Evolutionary conservation across 176 grass and related monocot genomes (phyloP).

Genomic region (Aegilops sharonensis): DNA sequence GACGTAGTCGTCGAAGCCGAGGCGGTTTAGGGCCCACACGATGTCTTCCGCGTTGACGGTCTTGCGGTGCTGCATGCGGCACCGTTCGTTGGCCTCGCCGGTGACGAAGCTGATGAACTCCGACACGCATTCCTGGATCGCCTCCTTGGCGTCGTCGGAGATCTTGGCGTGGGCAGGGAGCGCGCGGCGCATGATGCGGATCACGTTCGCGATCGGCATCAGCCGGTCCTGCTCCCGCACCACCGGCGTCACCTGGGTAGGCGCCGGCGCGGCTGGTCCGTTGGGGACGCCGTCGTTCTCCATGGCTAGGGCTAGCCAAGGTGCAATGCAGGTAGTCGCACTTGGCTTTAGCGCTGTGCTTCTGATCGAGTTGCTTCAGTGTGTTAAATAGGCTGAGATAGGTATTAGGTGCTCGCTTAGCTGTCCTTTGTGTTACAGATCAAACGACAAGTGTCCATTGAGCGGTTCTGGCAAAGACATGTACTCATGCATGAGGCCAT

Average conservation of each 20-base stretch:
- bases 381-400: slow-evolving; percentile 9
- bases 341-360: background rate
- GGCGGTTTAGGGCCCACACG: slow-evolving; percentile 62
- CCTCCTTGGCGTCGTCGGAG: slow-evolving; percentile 66
- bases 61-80: slow-evolving; percentile 67
- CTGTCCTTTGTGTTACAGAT: background rate
- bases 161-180: slow-evolving; percentile 72
- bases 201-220: slow-evolving; percentile 73
- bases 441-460: no score
- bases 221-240: slow-evolving; percentile 64
- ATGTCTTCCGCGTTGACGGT: slow-evolving; percentile 75
- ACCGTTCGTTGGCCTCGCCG: slow-evolving; percentile 66
- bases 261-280: background rate
- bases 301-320: background rate
- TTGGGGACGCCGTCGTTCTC: background rate
- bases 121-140: slow-evolving; percentile 75
- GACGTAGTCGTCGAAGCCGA: slow-evolving; percentile 74
- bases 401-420: background rate
- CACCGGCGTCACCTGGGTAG: no score
- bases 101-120: slow-evolving; percentile 90
- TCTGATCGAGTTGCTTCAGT: background rate
- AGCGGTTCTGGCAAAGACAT: background rate
- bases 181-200: slow-evolving; percentile 59
- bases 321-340: background rate
- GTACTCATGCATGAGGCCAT: background rate